Evolutionary conservation across 345 rosid species (phyloP), one percentile per base, ranked within the genome.

Genomic region (Eucalyptus erythrocorys): DNA sequence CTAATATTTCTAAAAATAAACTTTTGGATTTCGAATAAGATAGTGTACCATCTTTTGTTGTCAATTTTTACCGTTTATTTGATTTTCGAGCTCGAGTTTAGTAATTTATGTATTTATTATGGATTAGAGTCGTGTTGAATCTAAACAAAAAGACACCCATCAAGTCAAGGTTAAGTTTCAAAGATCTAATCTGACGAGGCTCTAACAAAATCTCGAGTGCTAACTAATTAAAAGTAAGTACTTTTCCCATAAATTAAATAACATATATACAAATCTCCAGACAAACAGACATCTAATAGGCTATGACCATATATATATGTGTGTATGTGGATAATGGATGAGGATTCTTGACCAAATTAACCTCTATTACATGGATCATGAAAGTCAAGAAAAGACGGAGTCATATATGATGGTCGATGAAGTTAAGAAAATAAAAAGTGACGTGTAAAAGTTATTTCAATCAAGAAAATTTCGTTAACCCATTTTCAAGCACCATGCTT

Each of bases 271-370:
- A 34, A 34, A 34, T 32, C 21, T 4, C 26, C 8, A 5, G 0
- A 21, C 26, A 37, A 71, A 34, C 1, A 1, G 13, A 34, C 45
- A 71, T 71, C 5, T 19, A 68, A 37, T 0, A 6, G 0, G 43
- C 8, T 37, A 10, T 71, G 81, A 19, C 0, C 80, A 68, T 19
- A 19, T 51, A 51, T 51, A 1, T 51, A 24, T 51, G n/a, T n/a
- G n/a, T n/a, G n/a, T n/a, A n/a, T n/a, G 51, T 49, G 57, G 66
- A 57, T 26, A 64, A 32, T 66, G 0, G 42, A 16, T 32, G 43
- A 10, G 11, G 81, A 17, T 71, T 34, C 19, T 0, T 61, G 10
- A 0, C 37, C 40, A 64, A 64, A 64, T 4, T 64, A 64, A n/a
- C 6, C 76, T n/a, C 76, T 15, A 15, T 64, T 64, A 64, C 21